Evolutionary conservation across 2,329 filamentous ascomycete genomes (phyloP), one percentile per base, ranked within the genome.

Genomic region (Calonectria pteridis): DNA sequence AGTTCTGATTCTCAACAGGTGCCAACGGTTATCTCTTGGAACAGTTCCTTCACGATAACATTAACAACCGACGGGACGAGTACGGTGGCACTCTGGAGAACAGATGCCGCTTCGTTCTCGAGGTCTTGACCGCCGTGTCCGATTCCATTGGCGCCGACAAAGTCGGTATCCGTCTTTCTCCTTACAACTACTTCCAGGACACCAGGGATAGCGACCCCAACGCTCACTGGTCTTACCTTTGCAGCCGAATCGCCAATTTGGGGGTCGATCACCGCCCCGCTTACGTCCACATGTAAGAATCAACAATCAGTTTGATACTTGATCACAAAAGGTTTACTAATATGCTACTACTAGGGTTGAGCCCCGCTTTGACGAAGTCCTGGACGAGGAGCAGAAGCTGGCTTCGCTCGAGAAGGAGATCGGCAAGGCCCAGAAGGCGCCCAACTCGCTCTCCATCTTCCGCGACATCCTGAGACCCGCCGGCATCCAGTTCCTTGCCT

Each of bases 401-500:
- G 81, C 80, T 2, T 82, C 86, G 0, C 82, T 88, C 7, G 79
- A 71, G 6, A 73, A 69, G 26, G 65, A 65, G 13, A 20, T 82
- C 9, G 69, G 58, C 62, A 70, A 65, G 64, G 26, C 58, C 71
- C 69, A 81, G 66, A 53, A 73, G 68, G 5, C 33, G 14, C 76
- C 79, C 20, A 79, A 86, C 83, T 78, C 79, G 0, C 71, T 88
- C 46, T 83, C 82, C 3, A 82, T 83, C 26, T 88, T 88, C 82
- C 81, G 86, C 0, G 73, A 82, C 0, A 84, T 84, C 13, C 78
- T 88, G 5, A 81, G 84, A 75, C 81, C 83, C 11, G 83, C 79
- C 0, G 85, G 82, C 1, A 82, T 88, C 40, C 75, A 80, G 4
- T 88, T 92, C 35, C 75, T 92, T 4, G 77, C 91, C n/a, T 86